These are phyloP conservation scores for Lathyrus sativus DNA, from an alignment of 306 rosid genomes.

Conservation along the genomic window DNA sequence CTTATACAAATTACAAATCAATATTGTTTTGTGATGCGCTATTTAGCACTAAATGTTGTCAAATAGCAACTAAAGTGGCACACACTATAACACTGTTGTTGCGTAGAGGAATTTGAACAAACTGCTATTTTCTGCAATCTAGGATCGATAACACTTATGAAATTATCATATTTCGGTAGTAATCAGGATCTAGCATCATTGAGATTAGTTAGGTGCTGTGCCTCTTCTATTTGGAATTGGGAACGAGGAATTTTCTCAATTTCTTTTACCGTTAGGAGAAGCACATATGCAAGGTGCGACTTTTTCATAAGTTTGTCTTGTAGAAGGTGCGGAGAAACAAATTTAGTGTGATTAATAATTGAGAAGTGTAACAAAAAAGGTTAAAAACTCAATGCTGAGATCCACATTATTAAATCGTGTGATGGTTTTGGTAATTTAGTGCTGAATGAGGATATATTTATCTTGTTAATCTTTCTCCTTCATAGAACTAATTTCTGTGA, in stretches of 20 bases:
- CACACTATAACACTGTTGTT: too few species aligned
- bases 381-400: constrained; percentile 22
- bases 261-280: constrained; percentile 9
- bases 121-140: too few species aligned
- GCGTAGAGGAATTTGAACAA: too few species aligned
- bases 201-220: constrained; percentile 18
- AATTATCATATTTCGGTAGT: constrained; percentile 24
- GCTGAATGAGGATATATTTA: constrained; percentile 1
- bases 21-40: too few species aligned
- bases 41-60: too few species aligned
- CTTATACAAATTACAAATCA: too few species aligned
- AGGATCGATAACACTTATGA: too few species aligned
- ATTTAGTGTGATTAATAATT: neutral
- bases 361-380: neutral
- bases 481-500: constrained; percentile 22
- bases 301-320: constrained; percentile 14
- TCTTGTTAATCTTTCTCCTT: constrained; percentile 22
- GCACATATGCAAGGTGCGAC: constrained; percentile 4
- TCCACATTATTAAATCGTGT: neutral
- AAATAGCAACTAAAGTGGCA: too few species aligned
- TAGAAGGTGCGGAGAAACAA: constrained; percentile 23
- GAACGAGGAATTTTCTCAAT: constrained; percentile 25
- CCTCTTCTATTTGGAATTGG: constrained; percentile 6
- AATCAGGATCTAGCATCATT: constrained; percentile 25
- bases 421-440: constrained; percentile 30